Percentiles rank a stretch among this genome's conserved stretches.
Conservation (phyloP, 208 protist species). For the Trypanosoma platydactyli region DNA sequence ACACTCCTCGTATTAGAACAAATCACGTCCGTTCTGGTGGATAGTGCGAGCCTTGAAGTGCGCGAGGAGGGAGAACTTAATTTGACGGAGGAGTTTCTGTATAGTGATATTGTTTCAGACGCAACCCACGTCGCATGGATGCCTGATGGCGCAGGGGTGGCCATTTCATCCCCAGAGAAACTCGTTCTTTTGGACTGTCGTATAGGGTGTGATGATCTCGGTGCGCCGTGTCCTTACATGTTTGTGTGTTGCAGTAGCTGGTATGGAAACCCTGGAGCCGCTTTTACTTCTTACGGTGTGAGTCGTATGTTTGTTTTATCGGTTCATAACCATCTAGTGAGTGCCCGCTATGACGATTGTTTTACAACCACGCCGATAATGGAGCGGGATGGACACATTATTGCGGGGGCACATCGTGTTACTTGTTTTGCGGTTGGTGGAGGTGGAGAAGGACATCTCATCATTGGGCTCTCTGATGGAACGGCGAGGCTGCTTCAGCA, state of each 20-base stretch:
- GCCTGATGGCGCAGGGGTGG: conserved; percentile 26
- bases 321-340: conserved; percentile 41
- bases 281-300: conserved; percentile 31
- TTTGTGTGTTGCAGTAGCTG: conserved; percentile 33
- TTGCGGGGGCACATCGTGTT: conserved; percentile 38
- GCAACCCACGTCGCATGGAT: conserved; percentile 24
- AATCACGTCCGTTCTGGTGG: not conserved
- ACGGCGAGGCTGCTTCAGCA: conserved; percentile 57
- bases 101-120: conserved; percentile 1
- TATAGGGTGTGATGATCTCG: not conserved
- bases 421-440: conserved; percentile 41
- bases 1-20: conserved; percentile 22
- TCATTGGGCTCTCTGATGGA: conserved; percentile 60
- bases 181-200: conserved; percentile 29
- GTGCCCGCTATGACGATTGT: conserved; percentile 20
- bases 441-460: conserved; percentile 37
- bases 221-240: not conserved
- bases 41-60: not conserved
- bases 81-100: conserved; percentile 25
- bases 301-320: conserved; percentile 37
- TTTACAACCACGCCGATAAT: conserved; percentile 9
- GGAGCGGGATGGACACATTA: conserved; percentile 67
- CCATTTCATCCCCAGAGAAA: conserved; percentile 23
- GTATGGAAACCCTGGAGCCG: conserved; percentile 31
- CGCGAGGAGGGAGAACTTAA: conserved; percentile 7